Evolutionary conservation across 169 alveolate genomes (phyloP).

Genomic region (Cryptosporidium parvum): DNA sequence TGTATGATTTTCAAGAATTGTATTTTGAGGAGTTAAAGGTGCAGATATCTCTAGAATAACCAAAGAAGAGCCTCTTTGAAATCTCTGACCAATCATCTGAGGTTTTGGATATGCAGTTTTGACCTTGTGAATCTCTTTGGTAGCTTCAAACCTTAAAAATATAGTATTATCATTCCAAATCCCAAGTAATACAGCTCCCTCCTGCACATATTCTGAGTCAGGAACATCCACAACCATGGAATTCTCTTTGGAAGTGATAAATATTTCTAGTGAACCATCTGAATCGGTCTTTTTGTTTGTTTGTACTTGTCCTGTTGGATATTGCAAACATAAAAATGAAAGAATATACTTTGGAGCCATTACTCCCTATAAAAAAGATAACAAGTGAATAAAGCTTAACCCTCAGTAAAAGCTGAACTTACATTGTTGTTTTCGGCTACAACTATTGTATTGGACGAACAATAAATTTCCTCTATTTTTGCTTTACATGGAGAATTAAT

Average conservation of each 20-base stretch:
- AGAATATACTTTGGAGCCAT: constrained; percentile 60
- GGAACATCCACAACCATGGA: constrained; percentile 20
- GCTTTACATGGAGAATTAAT: constrained; percentile 39
- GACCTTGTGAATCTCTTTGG: neutral
- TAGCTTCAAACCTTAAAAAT: constrained; percentile 38
- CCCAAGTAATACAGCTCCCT: constrained; percentile 24
- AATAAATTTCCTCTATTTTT: constrained; percentile 14
- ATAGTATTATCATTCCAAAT: constrained; percentile 24
- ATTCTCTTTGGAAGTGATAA: constrained; percentile 1
- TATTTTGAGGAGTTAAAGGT: neutral
- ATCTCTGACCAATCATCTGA: constrained; percentile 37
- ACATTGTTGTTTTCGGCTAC: constrained; percentile 33
- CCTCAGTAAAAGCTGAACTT: constrained; percentile 21
- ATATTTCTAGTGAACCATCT: neutral
- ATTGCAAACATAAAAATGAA: constrained; percentile 39
- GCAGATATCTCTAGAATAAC: neutral
- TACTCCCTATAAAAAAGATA: constrained; percentile 16
- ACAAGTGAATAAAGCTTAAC: neutral
- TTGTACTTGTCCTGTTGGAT: neutral
- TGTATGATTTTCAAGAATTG: neutral
- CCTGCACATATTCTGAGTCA: constrained; percentile 20
- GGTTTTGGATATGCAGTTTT: constrained; percentile 12
- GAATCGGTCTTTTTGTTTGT: neutral
- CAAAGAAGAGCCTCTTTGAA: constrained; percentile 7
- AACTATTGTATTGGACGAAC: constrained; percentile 4